These are phyloP conservation scores for Athelia sp. DNA, from an alignment of 1,284 basidiomycete genomes.

Conservation along the genomic window DNA sequence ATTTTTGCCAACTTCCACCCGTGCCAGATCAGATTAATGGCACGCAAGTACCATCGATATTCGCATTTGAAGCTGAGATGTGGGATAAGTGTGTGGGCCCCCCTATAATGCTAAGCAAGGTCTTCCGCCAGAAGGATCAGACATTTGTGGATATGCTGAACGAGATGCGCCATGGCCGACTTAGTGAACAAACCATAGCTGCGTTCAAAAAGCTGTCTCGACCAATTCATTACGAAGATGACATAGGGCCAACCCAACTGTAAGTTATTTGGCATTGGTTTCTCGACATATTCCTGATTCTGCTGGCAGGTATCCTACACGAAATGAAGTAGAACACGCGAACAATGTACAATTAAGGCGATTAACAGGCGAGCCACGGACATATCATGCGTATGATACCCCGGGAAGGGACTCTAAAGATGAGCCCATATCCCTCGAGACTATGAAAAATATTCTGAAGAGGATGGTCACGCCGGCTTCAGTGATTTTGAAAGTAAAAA, in stretches of 20 bases:
- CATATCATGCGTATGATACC: slow-evolving; percentile 11
- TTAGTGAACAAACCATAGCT: slow-evolving; percentile 42
- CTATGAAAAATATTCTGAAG: slow-evolving; percentile 23
- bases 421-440: slow-evolving; percentile 14
- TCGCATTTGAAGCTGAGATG: slow-evolving; percentile 85
- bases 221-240: slow-evolving; percentile 60
- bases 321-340: slow-evolving; percentile 25
- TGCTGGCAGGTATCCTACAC: slow-evolving; percentile 21
- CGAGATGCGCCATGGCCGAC: slow-evolving; percentile 78
- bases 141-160: slow-evolving; percentile 90
- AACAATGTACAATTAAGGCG: slow-evolving; percentile 20
- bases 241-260: slow-evolving; percentile 80
- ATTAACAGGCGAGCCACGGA: slow-evolving; percentile 20
- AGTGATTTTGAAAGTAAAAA: slow-evolving; percentile 23
- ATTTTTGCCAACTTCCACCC: slow-evolving; percentile 97
- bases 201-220: slow-evolving; percentile 61
- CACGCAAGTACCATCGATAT: slow-evolving; percentile 34
- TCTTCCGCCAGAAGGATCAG: slow-evolving; percentile 80
- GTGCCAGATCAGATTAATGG: slow-evolving; percentile 46
- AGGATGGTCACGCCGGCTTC: slow-evolving; percentile 24
- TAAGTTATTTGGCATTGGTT: not conserved
- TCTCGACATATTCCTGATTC: not conserved
- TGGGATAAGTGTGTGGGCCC: slow-evolving; percentile 79
- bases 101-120: slow-evolving; percentile 85
- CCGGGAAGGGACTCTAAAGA: slow-evolving; percentile 17